Evolutionary conservation across 2,329 filamentous ascomycete species (phyloP).

Genomic region (Fusarium algeriense): DNA sequence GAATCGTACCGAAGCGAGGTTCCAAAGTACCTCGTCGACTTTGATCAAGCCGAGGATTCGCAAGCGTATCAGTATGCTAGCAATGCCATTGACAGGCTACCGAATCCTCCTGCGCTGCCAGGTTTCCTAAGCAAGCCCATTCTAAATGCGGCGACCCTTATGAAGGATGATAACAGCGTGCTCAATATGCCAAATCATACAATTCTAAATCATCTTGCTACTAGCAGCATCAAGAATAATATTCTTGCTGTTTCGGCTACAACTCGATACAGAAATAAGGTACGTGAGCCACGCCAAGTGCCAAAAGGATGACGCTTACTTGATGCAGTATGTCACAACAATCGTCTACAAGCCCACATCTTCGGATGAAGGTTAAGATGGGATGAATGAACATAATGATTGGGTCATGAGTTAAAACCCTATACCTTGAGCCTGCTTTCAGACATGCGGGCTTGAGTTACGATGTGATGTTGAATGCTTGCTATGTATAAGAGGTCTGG

Average conservation of each 20-base stretch:
- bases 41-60: conserved; percentile 86
- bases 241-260: conserved; percentile 95
- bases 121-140: conserved; percentile 95
- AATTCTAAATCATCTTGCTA: conserved; percentile 94
- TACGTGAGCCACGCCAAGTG: conserved; percentile 52
- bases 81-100: conserved; percentile 80
- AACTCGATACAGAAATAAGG: conserved; percentile 97
- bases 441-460: conserved; percentile 9
- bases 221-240: conserved; percentile 97
- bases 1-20: conserved; percentile 78
- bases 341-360: conserved; percentile 95
- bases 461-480: conserved; percentile 26
- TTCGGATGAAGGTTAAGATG: conserved; percentile 59
- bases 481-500: conserved; percentile 8
- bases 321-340: conserved; percentile 87
- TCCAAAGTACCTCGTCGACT: conserved; percentile 86
- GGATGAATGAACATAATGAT: background rate
- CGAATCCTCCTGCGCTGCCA: conserved; percentile 85
- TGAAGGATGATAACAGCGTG: conserved; percentile 98
- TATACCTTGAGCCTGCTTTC: conserved; percentile 8
- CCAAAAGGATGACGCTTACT: conserved; percentile 21
- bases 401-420: background rate
- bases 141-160: conserved; percentile 87
- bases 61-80: conserved; percentile 79
- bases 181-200: conserved; percentile 98